phyloP scores from a whole-genome alignment of 441 rosid species.

The Gossypium trilobum region DNA sequence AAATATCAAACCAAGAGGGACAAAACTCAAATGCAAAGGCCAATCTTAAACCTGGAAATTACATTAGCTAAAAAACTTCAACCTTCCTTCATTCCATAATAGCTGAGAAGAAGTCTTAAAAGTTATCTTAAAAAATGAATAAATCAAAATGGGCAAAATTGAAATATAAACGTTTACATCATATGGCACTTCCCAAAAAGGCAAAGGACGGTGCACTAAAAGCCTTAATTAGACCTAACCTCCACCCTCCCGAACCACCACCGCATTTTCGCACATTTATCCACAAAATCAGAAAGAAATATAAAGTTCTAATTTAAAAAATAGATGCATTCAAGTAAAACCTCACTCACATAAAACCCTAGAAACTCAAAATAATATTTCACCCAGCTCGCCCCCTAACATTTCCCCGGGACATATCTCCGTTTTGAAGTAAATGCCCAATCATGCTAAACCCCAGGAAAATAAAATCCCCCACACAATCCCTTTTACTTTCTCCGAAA shows the following conservation, averaged over 20 bases:
- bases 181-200: not conserved
- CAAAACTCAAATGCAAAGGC: not conserved
- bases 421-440: not conserved
- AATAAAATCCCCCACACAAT: not conserved
- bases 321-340: not conserved
- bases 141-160: not conserved
- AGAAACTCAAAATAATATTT: not conserved
- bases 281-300: not conserved
- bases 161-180: not conserved
- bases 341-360: not conserved
- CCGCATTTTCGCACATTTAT: not conserved
- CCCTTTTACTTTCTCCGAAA: constrained; percentile 5
- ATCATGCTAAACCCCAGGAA: constrained; percentile 21
- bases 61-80: not conserved
- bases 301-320: not conserved
- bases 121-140: not conserved
- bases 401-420: not conserved
- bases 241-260: not conserved
- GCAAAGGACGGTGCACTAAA: not conserved
- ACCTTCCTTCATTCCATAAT: not conserved
- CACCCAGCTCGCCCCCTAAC: not conserved
- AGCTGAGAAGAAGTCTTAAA: not conserved
- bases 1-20: not conserved
- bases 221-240: not conserved
- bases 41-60: not conserved